Evolutionary conservation across 257 asterid genomes (phyloP).

Genomic region (Nicotiana benthamiana): DNA sequence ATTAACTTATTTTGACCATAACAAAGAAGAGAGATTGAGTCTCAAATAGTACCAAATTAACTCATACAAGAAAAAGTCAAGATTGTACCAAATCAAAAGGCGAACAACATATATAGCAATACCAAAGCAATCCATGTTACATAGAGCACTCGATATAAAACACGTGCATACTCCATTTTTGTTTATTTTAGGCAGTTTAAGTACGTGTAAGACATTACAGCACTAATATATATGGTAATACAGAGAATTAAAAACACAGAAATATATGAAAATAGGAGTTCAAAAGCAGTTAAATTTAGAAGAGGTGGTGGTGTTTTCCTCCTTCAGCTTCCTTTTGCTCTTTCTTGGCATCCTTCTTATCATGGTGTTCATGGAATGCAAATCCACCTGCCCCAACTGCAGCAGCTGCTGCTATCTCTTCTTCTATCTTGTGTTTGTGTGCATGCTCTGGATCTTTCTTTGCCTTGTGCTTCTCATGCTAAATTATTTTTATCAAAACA

Average conservation of each 20-base stretch:
- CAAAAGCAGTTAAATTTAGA: slow-evolving; percentile 12
- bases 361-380: slow-evolving; percentile 67
- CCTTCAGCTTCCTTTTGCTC: slow-evolving; percentile 47
- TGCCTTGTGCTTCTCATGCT: slow-evolving; percentile 72
- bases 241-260: too few relatives aligned
- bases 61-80: background rate
- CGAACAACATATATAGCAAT: background rate
- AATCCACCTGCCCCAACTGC: slow-evolving; percentile 63
- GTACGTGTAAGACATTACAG: too few relatives aligned
- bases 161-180: background rate
- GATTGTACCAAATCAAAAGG: background rate
- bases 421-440: slow-evolving; percentile 54
- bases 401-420: slow-evolving; percentile 39
- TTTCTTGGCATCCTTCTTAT: slow-evolving; percentile 50
- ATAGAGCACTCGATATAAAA: background rate
- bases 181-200: background rate
- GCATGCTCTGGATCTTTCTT: slow-evolving; percentile 64
- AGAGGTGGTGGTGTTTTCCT: slow-evolving; percentile 41
- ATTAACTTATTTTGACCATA: background rate
- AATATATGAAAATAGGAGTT: too few relatives aligned
- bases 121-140: background rate
- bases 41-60: background rate
- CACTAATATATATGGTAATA: too few relatives aligned
- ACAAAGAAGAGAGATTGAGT: background rate
- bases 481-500: background rate